phyloP scores from a whole-genome alignment of 2,329 filamentous ascomycete species.

The Arthrobotrys conoides region DNA sequence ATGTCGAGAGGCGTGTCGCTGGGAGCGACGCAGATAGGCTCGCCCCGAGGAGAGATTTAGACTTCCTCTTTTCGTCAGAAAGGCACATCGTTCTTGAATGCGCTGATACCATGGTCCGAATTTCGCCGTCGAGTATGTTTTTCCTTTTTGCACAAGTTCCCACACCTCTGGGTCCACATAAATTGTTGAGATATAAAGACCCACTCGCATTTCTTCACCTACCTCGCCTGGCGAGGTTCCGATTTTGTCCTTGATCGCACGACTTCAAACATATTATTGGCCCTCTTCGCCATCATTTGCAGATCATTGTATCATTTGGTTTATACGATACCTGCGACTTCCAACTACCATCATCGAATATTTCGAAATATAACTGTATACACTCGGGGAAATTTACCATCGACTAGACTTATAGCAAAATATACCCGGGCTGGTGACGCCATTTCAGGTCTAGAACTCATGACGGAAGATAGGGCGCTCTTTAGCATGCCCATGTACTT shows the following conservation, averaged over 20 bases:
- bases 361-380: not conserved
- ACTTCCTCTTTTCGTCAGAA: constrained; percentile 42
- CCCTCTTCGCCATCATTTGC: constrained; percentile 7
- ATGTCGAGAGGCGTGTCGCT: constrained; percentile 38
- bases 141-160: constrained; percentile 32
- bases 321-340: constrained; percentile 16
- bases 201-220: constrained; percentile 43
- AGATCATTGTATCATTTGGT: constrained; percentile 29
- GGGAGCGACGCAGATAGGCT: constrained; percentile 54
- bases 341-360: not conserved
- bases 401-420: not conserved
- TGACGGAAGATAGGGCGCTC: constrained; percentile 43
- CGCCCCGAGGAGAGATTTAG: constrained; percentile 43
- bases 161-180: constrained; percentile 16
- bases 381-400: not conserved
- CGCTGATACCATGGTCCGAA: constrained; percentile 38
- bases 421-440: not conserved
- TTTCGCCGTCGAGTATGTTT: constrained; percentile 21
- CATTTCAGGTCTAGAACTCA: constrained; percentile 8
- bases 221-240: constrained; percentile 43
- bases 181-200: constrained; percentile 50
- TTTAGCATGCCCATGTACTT: constrained; percentile 60
- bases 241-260: constrained; percentile 44
- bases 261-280: constrained; percentile 24
- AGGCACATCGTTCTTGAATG: constrained; percentile 30